A percentile compares a stretch with the other conserved stretches of the same genome.
These are phyloP conservation scores for Trichocladium antarcticum DNA, from an alignment of 495 filamentous ascomycete species.

Conservation along the genomic window DNA sequence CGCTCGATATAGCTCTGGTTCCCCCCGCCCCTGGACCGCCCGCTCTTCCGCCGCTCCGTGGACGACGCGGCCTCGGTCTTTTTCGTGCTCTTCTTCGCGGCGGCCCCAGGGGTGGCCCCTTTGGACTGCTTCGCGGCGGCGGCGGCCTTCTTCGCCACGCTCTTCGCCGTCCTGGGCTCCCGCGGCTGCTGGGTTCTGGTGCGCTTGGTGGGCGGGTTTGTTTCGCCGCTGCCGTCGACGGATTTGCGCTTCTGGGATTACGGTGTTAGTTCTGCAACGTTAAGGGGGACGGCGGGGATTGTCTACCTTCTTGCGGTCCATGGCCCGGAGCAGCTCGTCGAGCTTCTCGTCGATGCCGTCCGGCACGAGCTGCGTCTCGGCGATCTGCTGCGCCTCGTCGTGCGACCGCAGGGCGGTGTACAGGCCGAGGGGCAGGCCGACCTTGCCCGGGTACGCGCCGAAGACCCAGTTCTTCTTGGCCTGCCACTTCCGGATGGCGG, in stretches of 20 bases:
- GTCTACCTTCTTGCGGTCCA: conserved; percentile 47
- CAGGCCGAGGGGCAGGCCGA: conserved; percentile 65
- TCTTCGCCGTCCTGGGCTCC: conserved; percentile 9
- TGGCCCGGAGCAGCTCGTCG: conserved; percentile 48
- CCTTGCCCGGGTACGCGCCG: conserved; percentile 69
- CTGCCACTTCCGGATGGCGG: conserved; percentile 71
- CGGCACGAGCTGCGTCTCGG: conserved; percentile 70
- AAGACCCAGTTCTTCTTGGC: conserved; percentile 66
- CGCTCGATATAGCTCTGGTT: conserved; percentile 40
- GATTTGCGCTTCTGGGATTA: conserved; percentile 40
- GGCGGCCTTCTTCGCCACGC: not conserved
- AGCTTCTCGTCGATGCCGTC: conserved; percentile 70
- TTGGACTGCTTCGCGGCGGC: not conserved
- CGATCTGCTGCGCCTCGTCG: conserved; percentile 67
- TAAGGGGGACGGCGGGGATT: not conserved
- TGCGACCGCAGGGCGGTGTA: conserved; percentile 66
- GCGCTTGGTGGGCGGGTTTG: conserved; percentile 27
- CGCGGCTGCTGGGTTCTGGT: conserved; percentile 17
- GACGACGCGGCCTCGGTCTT: conserved; percentile 15
- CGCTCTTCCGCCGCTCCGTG: conserved; percentile 42
- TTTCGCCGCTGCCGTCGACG: conserved; percentile 30
- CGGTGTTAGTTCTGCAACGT: conserved; percentile 2
- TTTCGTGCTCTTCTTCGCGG: not conserved
- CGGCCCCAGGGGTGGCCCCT: no score
- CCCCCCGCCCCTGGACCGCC: conserved; percentile 27